Evolutionary conservation across 176 grass and related monocot genomes (phyloP).

Genomic region (Metroxylon sagu): DNA sequence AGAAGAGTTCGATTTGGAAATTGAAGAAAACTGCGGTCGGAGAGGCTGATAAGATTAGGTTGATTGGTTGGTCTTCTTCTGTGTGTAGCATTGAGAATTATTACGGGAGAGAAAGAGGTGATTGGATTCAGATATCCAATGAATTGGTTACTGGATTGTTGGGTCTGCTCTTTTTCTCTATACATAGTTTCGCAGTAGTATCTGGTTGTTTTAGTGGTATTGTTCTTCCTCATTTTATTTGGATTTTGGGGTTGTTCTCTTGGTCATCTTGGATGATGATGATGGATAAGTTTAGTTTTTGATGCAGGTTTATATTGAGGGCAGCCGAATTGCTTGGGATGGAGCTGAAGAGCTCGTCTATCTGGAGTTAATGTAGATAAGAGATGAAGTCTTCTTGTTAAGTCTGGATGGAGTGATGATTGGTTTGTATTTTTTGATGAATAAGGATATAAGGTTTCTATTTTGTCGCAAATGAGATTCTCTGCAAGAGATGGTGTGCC

Average conservation of each 20-base stretch:
- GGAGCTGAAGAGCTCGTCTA: slow-evolving; percentile 33
- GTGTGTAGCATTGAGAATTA: slow-evolving; percentile 2
- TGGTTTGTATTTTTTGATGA: slow-evolving; percentile 18
- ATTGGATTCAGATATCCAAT: no score
- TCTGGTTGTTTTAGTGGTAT: not conserved
- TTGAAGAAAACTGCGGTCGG: slow-evolving; percentile 9
- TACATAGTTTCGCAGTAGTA: not conserved
- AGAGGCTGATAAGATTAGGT: not conserved
- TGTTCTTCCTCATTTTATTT: no score
- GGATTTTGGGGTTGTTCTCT: not conserved
- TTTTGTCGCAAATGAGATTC: no score
- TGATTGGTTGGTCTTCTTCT: slow-evolving; percentile 7
- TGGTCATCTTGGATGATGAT: not conserved
- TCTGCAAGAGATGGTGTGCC: no score
- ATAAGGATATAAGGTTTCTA: slow-evolving; percentile 7
- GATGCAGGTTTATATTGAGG: slow-evolving; percentile 36
- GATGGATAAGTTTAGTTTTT: not conserved
- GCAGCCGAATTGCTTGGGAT: slow-evolving; percentile 27
- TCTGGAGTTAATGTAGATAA: slow-evolving; percentile 53
- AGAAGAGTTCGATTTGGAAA: not conserved
- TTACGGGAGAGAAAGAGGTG: no score
- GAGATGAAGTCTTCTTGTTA: slow-evolving; percentile 13
- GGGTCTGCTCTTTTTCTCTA: not conserved
- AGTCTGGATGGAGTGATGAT: slow-evolving; percentile 23
- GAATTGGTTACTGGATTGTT: not conserved